These are phyloP conservation scores for Metrosideros polymorpha DNA, from an alignment of 441 rosid species.

Conservation along the genomic window DNA sequence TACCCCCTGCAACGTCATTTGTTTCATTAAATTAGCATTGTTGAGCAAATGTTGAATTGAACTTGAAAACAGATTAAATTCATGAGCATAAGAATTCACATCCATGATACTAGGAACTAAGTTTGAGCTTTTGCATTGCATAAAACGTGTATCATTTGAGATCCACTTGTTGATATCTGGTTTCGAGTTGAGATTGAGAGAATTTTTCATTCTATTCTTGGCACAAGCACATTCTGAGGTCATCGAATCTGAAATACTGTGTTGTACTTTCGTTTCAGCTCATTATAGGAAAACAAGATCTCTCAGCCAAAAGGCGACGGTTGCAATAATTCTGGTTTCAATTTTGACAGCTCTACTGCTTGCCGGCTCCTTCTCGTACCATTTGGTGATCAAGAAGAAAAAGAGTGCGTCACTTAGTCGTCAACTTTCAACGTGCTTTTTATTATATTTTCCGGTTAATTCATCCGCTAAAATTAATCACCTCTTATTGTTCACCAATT, in stretches of 20 bases:
- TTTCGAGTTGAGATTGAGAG: background rate
- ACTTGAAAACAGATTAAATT: background rate
- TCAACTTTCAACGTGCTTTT: background rate
- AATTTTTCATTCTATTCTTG: background rate
- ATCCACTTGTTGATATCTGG: background rate
- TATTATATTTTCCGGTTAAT: background rate
- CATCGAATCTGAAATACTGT: background rate
- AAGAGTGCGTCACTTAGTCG: background rate
- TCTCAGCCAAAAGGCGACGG: background rate
- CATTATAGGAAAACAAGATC: background rate
- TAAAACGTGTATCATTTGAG: background rate
- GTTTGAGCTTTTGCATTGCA: background rate
- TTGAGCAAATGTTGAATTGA: background rate
- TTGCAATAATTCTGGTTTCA: background rate
- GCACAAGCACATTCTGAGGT: background rate
- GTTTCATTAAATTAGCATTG: background rate
- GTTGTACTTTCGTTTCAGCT: background rate
- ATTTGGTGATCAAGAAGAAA: background rate
- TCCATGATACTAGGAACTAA: background rate
- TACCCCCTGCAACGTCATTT: rapidly evolving
- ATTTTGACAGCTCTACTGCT: background rate
- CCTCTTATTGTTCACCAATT: background rate
- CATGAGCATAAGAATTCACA: background rate
- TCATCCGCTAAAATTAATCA: background rate
- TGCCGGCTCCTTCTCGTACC: background rate